Evolutionary conservation across 768 basidiomycete species (phyloP), one percentile per base, ranked within the genome.

Genomic region (Lentinus tigrinus): DNA sequence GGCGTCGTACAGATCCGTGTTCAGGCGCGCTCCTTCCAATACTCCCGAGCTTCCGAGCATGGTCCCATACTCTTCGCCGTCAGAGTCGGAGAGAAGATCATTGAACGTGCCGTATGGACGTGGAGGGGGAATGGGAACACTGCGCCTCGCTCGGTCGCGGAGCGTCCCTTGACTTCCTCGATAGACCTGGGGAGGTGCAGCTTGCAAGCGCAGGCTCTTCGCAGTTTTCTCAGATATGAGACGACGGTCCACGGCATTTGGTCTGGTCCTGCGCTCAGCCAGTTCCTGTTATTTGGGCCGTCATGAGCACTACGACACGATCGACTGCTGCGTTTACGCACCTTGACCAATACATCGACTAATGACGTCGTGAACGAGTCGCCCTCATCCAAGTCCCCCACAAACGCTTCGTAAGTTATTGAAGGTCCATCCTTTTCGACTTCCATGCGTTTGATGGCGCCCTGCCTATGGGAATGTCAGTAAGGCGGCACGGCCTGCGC

Each of bases 361-460:
- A 93, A 69, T 0, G 87, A 81, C 4, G 89, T 82, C 0, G 90
- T 91, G 71, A 93, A 92, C 0, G 88, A 85, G 69, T 93, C 91
- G 16, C 89, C 90, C 23, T 80, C 80, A 67, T 92, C 89, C 48
- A 93, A 75, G 27, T 90, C 88, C 63, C 86, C 81, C 19, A 91
- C 87, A 62, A 93, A 91, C 27, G 80, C 72, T 70, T 91, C 86
- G 67, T 89, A 92, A 53, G 77, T 85, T 60, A 92, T 90, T 39
- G 74, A 72, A 3, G 86, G 80, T 65, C 67, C 67, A 3, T 67
- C 62, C 46, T 84, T 83, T 68, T 91, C 90, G 26, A 89, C 78
- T 58, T 79, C 80, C 26, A 84, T 76, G 54, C 91, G 80, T 63
- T 83, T 84, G 62, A 91, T 85, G 49, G 90, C 84, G 53, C 91